Evolutionary conservation across 1,284 basidiomycete genomes (phyloP), one percentile per base, ranked within the genome.

Genomic region (Fereydounia khargensis): DNA sequence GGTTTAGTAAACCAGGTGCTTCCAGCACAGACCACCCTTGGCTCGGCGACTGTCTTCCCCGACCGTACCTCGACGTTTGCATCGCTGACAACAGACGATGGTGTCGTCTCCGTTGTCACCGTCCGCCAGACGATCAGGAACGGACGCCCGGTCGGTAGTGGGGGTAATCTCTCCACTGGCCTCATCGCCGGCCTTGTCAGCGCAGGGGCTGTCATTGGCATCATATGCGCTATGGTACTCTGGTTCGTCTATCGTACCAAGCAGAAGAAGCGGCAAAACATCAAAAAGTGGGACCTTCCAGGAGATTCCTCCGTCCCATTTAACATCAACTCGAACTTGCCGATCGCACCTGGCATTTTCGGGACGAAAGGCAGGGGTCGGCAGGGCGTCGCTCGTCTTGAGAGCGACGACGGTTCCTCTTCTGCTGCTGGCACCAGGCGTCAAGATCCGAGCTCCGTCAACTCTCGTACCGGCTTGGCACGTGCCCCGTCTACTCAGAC

Each of bases 211-310:
- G 20, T 21, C 22, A 23, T 64, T 14, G 54, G 42, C 9, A 16
- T 61, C 4, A 22, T 55, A 16, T 48, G 55, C 19, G 56, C 51
- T 16, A 40, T 50, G 3, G 33, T 48, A 14, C 54, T 50, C 32
- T 65, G 54, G 53, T 49, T 42, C 47, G 50, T 62, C 44, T 61
- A 43, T 35, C 49, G 51, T 18, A 41, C 59, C n/a, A 40, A 30
- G 13, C 43, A 54, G 45, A 57, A 41, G 35, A 35, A 42, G 13
- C 47, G 50, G 31, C 31, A 47, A 11, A 51, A 54, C 46, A 54
- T 60, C 32, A 46, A 46, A 11, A 45, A 51, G 14, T 60, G 57
- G 57, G 57, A 60, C 19, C 24, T 60, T 24, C 57, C 57, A 16
- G 53, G 28, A 19, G 57, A 60, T 27, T 48, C 57, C 11, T 51